These are phyloP conservation scores for Clonostachys sp. DNA, from an alignment of 2,329 filamentous ascomycete species.

Conservation along the genomic window DNA sequence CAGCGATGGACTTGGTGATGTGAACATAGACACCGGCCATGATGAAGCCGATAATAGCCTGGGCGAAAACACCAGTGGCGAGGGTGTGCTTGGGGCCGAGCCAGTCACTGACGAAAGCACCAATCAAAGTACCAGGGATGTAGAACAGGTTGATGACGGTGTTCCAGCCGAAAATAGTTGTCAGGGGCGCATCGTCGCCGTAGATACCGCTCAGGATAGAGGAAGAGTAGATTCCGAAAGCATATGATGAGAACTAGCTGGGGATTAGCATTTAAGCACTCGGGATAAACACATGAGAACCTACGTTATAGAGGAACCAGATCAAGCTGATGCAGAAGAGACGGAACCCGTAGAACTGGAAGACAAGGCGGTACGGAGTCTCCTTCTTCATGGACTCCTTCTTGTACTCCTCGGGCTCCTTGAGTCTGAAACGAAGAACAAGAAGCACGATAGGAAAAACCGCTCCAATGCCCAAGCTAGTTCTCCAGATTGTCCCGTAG, in stretches of 20 bases:
- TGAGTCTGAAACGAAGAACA: constrained; percentile 65
- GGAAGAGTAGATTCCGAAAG: constrained; percentile 80
- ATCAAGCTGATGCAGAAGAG: constrained; percentile 67
- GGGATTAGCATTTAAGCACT: too few species aligned
- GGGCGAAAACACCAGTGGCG: constrained; percentile 63
- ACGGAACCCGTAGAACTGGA: constrained; percentile 69
- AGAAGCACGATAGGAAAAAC: constrained; percentile 73
- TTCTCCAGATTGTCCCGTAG: constrained; percentile 74
- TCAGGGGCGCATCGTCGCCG: constrained; percentile 55
- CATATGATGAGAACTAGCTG: constrained; percentile 68
- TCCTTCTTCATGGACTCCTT: constrained; percentile 61
- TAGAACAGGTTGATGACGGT: constrained; percentile 87
- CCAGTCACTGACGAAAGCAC: constrained; percentile 72
- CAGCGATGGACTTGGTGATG: constrained; percentile 50
- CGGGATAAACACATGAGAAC: constrained; percentile 9
- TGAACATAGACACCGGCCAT: constrained; percentile 76
- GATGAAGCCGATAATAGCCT: constrained; percentile 79
- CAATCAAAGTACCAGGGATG: constrained; percentile 74
- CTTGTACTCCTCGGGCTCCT: constrained; percentile 75
- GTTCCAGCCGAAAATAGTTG: constrained; percentile 82
- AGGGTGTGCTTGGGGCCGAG: constrained; percentile 75
- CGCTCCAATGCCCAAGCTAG: constrained; percentile 74
- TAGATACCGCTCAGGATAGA: constrained; percentile 67
- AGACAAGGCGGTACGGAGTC: constrained; percentile 50
- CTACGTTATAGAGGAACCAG: constrained; percentile 75